Evolutionary conservation across 129 eudicot species (phyloP), one percentile per base, ranked within the genome.

Genomic region (Lactuca sativa): DNA sequence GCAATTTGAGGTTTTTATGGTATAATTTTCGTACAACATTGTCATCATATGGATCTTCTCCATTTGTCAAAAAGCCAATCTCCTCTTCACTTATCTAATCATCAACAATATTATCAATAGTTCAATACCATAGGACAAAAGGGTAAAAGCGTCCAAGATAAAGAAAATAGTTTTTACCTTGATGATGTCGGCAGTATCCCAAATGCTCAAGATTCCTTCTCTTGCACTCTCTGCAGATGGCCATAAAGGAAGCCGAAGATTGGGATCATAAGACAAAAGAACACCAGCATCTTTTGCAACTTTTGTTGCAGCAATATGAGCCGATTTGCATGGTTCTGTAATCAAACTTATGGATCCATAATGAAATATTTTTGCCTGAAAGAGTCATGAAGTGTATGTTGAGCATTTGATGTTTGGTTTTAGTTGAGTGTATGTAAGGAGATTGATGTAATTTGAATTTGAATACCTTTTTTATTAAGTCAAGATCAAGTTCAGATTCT

Each of bases 201-300:
- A 95, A 80, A 95, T 95, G 82, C 99, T 87, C 71, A 95, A 80
- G 71, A 95, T 95, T 73, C 99, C 99, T 81, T 90, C 97, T 62
- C 99, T 70, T 3, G 99, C 99, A 77, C 84, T 87, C 66, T 95
- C 89, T 43, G 91, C 89, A 64, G 99, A 95, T 58, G 97, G 90
- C 99, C 99, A 95, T 64, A 95, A 78, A 11, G 99, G 99, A 80
- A 95, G 97, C 86, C 99, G 85, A 61, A 95, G 76, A 86, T 90
- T 95, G 0, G 99, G 99, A 70, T 95, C 99, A 67, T 95, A 95
- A 56, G 99, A 95, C 78, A 90, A 80, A 64, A 95, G 85, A 37
- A 82, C 91, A 55, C 99, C 97, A 74, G 99, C 96, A 57, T 95
- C 99, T 61, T 84, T 95, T 61, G 99, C 97, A 78, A 78, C 93